Evolutionary conservation across 1,284 basidiomycete genomes (phyloP), one percentile per base, ranked within the genome.

Genomic region (Butyriboletus appendiculatus): DNA sequence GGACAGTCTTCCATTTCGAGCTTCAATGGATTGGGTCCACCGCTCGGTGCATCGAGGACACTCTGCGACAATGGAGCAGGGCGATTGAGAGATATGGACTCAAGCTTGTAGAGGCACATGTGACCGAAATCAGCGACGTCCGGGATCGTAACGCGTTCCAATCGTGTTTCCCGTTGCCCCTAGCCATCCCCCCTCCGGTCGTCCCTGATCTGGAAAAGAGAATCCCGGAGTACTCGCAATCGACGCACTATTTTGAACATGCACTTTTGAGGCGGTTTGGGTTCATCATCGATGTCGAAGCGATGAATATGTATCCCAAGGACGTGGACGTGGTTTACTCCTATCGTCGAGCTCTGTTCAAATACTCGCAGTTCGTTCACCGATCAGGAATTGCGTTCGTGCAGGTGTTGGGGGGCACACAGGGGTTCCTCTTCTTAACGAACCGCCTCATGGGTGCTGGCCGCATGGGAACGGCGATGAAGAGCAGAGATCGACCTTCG

Each of bases 11-110:
- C 74, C 94, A 97, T 72, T 94, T 97, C 65, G 96, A 99, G 72
- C 79, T 99, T 40, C 94, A 98, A 62, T 99, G 97, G 96, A 88
- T 98, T 24, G 95, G 94, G 10, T 93, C 95, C 0, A 96, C 94
- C 0, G 92, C 94, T n/a, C 85, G 92, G n/a, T 89, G 90, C 59
- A 92, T 99, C 55, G 96, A 99, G 60, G 94, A 97, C 62, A 80
- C 90, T 37, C 80, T 98, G 11, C 86, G 90, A 39, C 81, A 84
- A 49, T 97, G 95, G 91, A 86, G 85, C 45, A 81, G 92, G 33
- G 82, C 85, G 1, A 91, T 97, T 34, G 95, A 98, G 62, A 82
- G 89, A 44, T 96, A 96, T 61, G 96, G 96, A 1, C 78, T 99
- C 52, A 92, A 88, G 62, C 83, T 98, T 10, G 92, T 98, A 45